Conservation (phyloP, 1,139 yeast species). For the Hyphopichia khmerensis region DNA sequence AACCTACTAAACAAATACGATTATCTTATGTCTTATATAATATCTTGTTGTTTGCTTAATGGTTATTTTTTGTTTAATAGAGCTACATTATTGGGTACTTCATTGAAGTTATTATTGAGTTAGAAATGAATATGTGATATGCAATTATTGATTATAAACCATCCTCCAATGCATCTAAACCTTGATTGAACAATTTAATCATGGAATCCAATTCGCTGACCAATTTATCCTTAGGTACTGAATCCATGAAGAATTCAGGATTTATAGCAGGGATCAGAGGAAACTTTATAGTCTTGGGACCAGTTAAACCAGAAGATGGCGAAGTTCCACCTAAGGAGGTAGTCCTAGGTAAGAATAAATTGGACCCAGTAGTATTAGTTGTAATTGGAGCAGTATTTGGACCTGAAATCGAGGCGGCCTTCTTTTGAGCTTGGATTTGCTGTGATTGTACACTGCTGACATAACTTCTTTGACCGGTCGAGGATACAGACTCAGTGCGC, state of each 20-base stretch:
- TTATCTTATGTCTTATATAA: not conserved
- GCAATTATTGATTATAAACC: slow-evolving; percentile 6
- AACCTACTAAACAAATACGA: not conserved
- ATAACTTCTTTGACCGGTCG: slow-evolving; percentile 3
- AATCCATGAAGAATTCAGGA: slow-evolving; percentile 40
- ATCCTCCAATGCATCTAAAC: slow-evolving; percentile 42
- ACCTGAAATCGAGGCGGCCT: slow-evolving; percentile 1
- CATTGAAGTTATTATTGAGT: too few relatives aligned
- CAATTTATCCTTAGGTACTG: slow-evolving; percentile 34
- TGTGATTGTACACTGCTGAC: slow-evolving; percentile 1
- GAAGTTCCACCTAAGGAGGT: slow-evolving; percentile 13
- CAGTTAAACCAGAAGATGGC: slow-evolving; percentile 4
- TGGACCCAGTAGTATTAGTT: slow-evolving; percentile 6
- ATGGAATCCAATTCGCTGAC: slow-evolving; percentile 39
- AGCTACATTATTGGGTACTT: too few relatives aligned
- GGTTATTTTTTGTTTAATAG: too few relatives aligned
- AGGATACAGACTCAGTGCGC: slow-evolving; percentile 15
- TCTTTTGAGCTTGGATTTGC: slow-evolving; percentile 5
- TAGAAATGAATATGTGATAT: too few relatives aligned
- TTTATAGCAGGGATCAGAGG: slow-evolving; percentile 40
- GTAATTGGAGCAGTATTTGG: slow-evolving; percentile 1
- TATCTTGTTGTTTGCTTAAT: too few relatives aligned
- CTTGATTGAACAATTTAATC: slow-evolving; percentile 39
- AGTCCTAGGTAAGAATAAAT: slow-evolving; percentile 15
- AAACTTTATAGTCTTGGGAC: slow-evolving; percentile 18